Percentiles rank a stretch among this genome's conserved stretches.
These are phyloP conservation scores for Neurospora sp. DNA, from an alignment of 2,329 filamentous ascomycete genomes.

Conservation along the genomic window DNA sequence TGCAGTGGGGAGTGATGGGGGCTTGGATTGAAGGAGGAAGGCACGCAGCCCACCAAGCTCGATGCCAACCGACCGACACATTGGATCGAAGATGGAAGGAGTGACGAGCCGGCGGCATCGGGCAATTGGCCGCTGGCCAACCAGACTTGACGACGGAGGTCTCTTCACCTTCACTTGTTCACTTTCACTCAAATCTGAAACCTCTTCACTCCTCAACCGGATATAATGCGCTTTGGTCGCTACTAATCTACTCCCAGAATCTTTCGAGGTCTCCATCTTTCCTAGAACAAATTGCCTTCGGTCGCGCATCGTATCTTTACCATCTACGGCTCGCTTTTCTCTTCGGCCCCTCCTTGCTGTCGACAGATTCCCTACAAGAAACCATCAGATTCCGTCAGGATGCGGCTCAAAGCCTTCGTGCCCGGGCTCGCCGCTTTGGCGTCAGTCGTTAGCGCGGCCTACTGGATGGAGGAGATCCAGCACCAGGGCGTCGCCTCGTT, in stretches of 20 bases:
- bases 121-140: background rate
- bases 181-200: background rate
- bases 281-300: background rate
- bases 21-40: background rate
- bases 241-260: background rate
- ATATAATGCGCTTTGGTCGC: too few relatives aligned
- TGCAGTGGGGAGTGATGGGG: background rate
- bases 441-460: conserved; percentile 17
- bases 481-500: conserved; percentile 39
- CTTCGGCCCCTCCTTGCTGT: background rate
- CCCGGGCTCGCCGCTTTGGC: conserved; percentile 5
- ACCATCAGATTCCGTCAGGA: background rate
- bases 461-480: conserved; percentile 34
- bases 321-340: background rate
- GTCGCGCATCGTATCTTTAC: background rate
- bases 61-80: background rate
- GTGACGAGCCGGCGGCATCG: too few relatives aligned
- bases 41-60: background rate
- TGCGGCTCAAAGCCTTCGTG: conserved; percentile 1
- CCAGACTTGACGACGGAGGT: background rate
- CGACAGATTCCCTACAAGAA: background rate
- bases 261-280: background rate
- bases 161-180: background rate
- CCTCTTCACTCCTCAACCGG: background rate
- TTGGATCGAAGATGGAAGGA: background rate